phyloP scores from a whole-genome alignment of 2,329 filamentous ascomycete genomes.

The Cyclaneusma minus region DNA sequence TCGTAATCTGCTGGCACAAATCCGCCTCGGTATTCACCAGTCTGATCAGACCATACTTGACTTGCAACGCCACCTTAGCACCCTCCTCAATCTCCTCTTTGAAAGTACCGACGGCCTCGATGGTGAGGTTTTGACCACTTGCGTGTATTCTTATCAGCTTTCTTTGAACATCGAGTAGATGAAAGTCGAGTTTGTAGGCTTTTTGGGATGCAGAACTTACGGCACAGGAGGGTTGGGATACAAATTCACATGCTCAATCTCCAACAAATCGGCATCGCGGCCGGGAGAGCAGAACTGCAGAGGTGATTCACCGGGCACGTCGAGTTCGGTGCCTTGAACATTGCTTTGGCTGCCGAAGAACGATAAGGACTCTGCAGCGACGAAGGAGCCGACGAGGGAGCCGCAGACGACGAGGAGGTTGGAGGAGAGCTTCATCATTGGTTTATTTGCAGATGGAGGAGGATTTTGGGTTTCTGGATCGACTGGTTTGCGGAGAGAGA shows the following conservation, averaged over 20 bases:
- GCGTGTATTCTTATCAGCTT: background rate
- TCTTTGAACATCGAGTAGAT: background rate
- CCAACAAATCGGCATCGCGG: slow-evolving; percentile 53
- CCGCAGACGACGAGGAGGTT: slow-evolving; percentile 9
- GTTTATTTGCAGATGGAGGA: no score
- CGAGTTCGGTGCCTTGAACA: slow-evolving; percentile 31
- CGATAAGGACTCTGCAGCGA: slow-evolving; percentile 25
- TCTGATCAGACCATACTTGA: slow-evolving; percentile 90
- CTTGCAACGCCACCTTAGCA: slow-evolving; percentile 65
- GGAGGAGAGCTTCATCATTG: slow-evolving; percentile 17
- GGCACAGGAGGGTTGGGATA: slow-evolving; percentile 71
- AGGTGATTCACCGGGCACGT: slow-evolving; percentile 69
- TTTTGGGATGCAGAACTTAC: slow-evolving; percentile 40
- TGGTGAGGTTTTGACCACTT: slow-evolving; percentile 64
- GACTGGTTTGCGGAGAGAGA: slow-evolving; percentile 6
- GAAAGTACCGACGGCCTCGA: slow-evolving; percentile 66
- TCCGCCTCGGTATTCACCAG: slow-evolving; percentile 70
- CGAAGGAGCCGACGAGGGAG: slow-evolving; percentile 12
- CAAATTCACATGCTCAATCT: slow-evolving; percentile 67
- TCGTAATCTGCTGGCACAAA: slow-evolving; percentile 76
- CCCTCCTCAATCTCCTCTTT: slow-evolving; percentile 58
- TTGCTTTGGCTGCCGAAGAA: slow-evolving; percentile 30
- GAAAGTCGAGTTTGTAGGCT: slow-evolving; percentile 10
- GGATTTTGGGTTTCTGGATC: no score
- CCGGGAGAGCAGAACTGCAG: slow-evolving; percentile 59